Evolutionary conservation across 2,329 filamentous ascomycete genomes (phyloP).

Genomic region (Diplocarpon rosae): DNA sequence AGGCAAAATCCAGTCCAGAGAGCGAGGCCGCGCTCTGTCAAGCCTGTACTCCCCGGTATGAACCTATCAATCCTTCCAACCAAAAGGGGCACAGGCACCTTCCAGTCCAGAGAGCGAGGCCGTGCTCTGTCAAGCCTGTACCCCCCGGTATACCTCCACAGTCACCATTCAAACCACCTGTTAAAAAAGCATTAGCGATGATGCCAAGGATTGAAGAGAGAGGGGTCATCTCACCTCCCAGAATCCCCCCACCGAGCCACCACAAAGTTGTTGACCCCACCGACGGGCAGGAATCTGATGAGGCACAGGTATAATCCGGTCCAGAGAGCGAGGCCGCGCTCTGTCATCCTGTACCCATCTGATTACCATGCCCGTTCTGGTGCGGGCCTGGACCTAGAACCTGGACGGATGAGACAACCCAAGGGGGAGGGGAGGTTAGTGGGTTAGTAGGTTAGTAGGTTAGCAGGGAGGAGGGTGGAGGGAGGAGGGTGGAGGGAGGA

Average conservation of each 20-base stretch:
- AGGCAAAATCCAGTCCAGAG: constrained; percentile 4
- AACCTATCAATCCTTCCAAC: not conserved
- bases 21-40: not conserved
- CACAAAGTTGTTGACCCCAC: not conserved
- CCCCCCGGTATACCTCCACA: not conserved
- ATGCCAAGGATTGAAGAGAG: not conserved
- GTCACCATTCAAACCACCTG: not conserved
- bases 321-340: not conserved
- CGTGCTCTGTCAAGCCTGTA: constrained; percentile 3
- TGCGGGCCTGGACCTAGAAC: not conserved
- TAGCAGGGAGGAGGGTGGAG: too few relatives aligned
- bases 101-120: constrained; percentile 2
- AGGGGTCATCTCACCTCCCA: not conserved
- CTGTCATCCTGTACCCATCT: not conserved
- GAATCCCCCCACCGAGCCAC: not conserved
- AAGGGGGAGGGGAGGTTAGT: not conserved
- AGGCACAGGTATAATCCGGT: not conserved
- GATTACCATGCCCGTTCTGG: not conserved
- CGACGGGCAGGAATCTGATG: not conserved
- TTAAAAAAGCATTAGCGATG: not conserved
- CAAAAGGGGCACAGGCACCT: not conserved
- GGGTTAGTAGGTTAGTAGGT: too few relatives aligned
- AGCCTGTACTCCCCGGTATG: constrained; percentile 1
- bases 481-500: not conserved
- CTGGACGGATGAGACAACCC: not conserved